These are phyloP conservation scores for Domatiomyces catenatus DNA, from an alignment of 2,329 filamentous ascomycete genomes.

Conservation along the genomic window DNA sequence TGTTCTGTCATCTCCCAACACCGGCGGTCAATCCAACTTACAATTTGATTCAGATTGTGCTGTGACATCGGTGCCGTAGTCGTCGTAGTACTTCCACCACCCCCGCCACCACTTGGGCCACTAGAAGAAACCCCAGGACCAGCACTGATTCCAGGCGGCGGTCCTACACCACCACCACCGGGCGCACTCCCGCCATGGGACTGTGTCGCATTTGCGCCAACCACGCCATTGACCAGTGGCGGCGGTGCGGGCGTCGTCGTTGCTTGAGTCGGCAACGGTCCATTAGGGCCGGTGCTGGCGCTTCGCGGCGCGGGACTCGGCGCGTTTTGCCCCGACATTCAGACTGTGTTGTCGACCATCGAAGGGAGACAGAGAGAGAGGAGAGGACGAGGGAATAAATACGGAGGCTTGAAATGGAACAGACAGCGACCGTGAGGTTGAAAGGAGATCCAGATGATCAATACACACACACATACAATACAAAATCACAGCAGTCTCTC, in stretches of 20 bases:
- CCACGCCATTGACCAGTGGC: conserved; percentile 13
- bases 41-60: conserved; percentile 89
- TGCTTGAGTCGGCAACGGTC: conserved; percentile 22
- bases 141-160: conserved; percentile 13
- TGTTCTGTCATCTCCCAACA: no score
- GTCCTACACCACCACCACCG: conserved; percentile 24
- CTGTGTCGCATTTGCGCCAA: conserved; percentile 9
- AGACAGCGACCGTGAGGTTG: no score
- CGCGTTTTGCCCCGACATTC: conserved; percentile 32
- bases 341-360: conserved; percentile 9
- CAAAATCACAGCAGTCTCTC: no score
- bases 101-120: conserved; percentile 21
- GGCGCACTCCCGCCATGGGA: background rate
- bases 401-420: no score
- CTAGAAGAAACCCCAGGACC: no score
- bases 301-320: conserved; percentile 35
- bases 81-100: conserved; percentile 1
- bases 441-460: no score
- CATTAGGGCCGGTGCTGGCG: conserved; percentile 34
- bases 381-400: background rate
- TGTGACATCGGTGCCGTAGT: conserved; percentile 48
- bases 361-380: background rate
- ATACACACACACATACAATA: no score
- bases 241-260: conserved; percentile 21
- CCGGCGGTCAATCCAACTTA: conserved; percentile 36